A percentile compares a stretch with the other conserved stretches of the same genome.
These are phyloP conservation scores for Durio zibethinus DNA, from an alignment of 345 rosid species.

Conservation along the genomic window DNA sequence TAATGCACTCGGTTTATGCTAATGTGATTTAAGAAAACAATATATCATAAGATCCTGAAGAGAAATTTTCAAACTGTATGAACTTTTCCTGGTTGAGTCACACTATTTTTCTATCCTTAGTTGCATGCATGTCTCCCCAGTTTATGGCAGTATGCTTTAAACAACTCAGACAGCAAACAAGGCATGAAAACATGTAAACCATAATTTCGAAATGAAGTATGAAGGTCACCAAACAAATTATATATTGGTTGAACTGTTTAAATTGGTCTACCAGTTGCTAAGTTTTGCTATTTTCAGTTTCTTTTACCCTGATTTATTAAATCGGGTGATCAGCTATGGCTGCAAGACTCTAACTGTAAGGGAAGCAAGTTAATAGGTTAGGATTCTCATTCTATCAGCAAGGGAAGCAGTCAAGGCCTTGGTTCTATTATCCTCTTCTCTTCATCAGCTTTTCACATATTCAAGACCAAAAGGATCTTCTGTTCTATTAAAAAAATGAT, in stretches of 20 bases:
- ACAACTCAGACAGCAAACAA: neutral
- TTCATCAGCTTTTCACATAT: neutral
- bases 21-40: neutral
- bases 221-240: neutral
- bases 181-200: neutral
- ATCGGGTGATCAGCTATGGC: neutral
- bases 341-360: neutral
- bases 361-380: neutral
- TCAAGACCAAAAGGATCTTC: neutral
- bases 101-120: neutral
- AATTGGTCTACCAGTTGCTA: neutral
- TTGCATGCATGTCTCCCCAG: slow-evolving; percentile 2
- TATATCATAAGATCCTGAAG: neutral
- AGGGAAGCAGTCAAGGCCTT: neutral
- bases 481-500: no score
- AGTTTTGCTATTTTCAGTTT: neutral
- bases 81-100: neutral
- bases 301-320: neutral
- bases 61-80: neutral
- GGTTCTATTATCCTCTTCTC: neutral
- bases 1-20: slow-evolving; percentile 4
- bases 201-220: neutral
- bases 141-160: neutral
- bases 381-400: neutral
- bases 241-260: neutral